Base-by-base conservation (phyloP, 768 basidiomycete species). In the Russula sp. region DNA sequence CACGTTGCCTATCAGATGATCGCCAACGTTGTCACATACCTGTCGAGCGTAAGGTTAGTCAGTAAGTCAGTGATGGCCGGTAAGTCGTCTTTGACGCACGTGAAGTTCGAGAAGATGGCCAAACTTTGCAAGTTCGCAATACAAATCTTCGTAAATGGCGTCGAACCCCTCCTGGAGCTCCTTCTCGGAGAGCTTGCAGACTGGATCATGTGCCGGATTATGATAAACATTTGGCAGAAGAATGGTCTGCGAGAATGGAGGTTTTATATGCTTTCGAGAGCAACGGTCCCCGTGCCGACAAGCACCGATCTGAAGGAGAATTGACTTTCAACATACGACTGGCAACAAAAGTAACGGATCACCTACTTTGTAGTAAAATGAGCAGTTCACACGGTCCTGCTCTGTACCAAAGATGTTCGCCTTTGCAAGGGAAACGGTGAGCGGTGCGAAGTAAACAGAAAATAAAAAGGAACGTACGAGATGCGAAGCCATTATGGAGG, bases 11-110 rank as follows among this genome's bases (percentile, higher is more conserved):
- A 96, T 92, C 31, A 98, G 80, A 72, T 99, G 96, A 72, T 98
- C 97, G n/a, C 97, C 97, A 39, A 99, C 95, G 71, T 99, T 99
- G 77, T 99, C 96, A 72, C 96, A 99, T 13, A 99, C 89, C 89
- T 91, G 48, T 8, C 18, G 3, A 47, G 31, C 14, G 47, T 50
- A 22, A 16, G 0, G 32, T 61, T 48, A 58, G 44, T 39, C 48
- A 58, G 40, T 39, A 20, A 13, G 35, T 32, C 31, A 48, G 13
- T 48, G 44, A 35, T 48, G 13, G 47, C 58, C 45, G 22, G 35
- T 10, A 67, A 40, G 65, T 16, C 40, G 50, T 32, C 14, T 3
- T 31, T 42, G 3, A 79, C 87, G 73, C 71, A 90, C 95, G 75
- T 99, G 97, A 63, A 99, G 80, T 76, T 99, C 97, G 54, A 97